Conservation (phyloP, 2,329 filamentous ascomycete genomes). For the Ascochyta clinopodiicola region DNA sequence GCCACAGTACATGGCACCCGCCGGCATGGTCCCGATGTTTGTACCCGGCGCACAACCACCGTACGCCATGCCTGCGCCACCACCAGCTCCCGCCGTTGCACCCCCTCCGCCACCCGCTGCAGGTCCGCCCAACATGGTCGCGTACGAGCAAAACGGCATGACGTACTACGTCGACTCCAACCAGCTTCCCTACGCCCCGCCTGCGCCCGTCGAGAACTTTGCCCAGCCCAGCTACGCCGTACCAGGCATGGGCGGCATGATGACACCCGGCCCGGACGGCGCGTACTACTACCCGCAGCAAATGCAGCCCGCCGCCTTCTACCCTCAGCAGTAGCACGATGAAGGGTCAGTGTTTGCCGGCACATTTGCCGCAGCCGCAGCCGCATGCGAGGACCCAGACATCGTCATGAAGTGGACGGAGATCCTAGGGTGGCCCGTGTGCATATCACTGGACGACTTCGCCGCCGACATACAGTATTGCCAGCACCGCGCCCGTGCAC, state of each 20-base stretch:
- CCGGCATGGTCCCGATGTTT: constrained; percentile 61
- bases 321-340: constrained; percentile 49
- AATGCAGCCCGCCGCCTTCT: constrained; percentile 63
- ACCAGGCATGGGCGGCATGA: constrained; percentile 78
- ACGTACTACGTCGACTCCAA: constrained; percentile 90
- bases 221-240: constrained; percentile 59
- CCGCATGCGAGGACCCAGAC: not conserved
- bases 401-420: not conserved
- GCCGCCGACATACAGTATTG: not conserved
- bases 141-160: constrained; percentile 93
- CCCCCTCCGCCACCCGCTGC: constrained; percentile 41
- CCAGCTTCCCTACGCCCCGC: constrained; percentile 63
- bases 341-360: not conserved
- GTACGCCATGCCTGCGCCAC: constrained; percentile 50
- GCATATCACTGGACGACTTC: not conserved
- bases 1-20: constrained; percentile 54
- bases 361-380: not conserved
- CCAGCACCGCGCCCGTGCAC: not conserved
- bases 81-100: constrained; percentile 39
- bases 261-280: constrained; percentile 65
- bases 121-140: constrained; percentile 64
- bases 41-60: constrained; percentile 62
- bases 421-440: not conserved
- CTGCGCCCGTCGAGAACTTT: constrained; percentile 56
- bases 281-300: constrained; percentile 66